phyloP scores from a whole-genome alignment of 108 stramenopile species.

The Hondaea fermentalgiana region DNA sequence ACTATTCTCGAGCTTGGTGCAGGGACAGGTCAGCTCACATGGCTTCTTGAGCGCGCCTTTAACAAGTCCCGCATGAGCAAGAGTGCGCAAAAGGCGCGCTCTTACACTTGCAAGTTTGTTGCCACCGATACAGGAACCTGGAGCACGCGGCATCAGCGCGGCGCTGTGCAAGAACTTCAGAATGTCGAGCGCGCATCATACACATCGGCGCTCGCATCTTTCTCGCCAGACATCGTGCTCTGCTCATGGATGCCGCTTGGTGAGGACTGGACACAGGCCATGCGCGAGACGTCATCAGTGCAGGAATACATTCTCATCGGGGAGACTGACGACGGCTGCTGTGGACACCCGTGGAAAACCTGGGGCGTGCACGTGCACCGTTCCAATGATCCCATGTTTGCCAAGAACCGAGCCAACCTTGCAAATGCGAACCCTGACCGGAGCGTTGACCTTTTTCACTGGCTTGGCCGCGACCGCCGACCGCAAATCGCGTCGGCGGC shows the following conservation, averaged over 20 bases:
- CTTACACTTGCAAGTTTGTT: not conserved
- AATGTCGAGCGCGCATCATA: not conserved
- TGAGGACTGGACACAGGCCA: constrained; percentile 2
- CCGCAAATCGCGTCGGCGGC: not conserved
- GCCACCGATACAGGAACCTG: constrained; percentile 4
- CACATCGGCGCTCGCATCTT: not conserved
- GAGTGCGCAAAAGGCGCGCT: not conserved
- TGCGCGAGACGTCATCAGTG: not conserved
- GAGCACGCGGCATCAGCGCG: not conserved
- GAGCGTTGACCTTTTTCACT: constrained; percentile 6
- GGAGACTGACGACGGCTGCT: not conserved
- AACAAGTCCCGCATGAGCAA: not conserved
- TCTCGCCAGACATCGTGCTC: not conserved
- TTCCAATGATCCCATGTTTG: not conserved
- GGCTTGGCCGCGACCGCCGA: not conserved
- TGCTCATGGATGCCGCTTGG: constrained; percentile 8
- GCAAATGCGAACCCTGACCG: not conserved
- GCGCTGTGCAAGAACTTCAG: not conserved
- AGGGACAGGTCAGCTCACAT: not conserved
- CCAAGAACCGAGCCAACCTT: not conserved
- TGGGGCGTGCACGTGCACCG: constrained; percentile 3
- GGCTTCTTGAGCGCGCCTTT: not conserved
- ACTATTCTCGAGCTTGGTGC: not conserved
- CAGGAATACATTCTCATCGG: not conserved
- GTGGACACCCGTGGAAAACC: not conserved